These are phyloP conservation scores for Picea mariana DNA, from an alignment of 83 land plant genomes.

Conservation along the genomic window DNA sequence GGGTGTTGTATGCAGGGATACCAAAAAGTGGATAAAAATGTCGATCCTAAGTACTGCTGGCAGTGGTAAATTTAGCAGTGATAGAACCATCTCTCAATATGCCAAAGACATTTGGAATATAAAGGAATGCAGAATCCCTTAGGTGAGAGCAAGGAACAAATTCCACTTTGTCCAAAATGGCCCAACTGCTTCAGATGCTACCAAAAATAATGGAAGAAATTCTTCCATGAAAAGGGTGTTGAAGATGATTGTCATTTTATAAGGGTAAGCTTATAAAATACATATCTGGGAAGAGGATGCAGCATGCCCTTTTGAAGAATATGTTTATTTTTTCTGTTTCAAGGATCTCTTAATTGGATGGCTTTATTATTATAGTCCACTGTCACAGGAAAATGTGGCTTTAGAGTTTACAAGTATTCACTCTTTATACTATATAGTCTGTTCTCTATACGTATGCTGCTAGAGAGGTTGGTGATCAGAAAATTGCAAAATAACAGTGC, in stretches of 20 bases:
- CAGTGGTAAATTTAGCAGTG: constrained; percentile 95
- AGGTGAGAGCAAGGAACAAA: constrained; percentile 8
- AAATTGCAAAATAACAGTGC: neutral
- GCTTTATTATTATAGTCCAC: neutral
- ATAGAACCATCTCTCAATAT: constrained; percentile 89
- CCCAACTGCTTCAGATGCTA: neutral
- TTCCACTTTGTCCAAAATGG: neutral
- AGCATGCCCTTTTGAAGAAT: neutral
- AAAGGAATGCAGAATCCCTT: constrained; percentile 68
- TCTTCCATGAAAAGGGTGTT: neutral
- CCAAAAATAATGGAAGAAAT: neutral
- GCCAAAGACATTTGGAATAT: constrained; percentile 97
- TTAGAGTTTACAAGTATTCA: neutral
- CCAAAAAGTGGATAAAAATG: no score
- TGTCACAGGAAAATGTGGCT: constrained; percentile 2
- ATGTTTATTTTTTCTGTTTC: neutral
- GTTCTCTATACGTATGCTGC: neutral
- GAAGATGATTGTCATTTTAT: neutral
- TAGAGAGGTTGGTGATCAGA: neutral
- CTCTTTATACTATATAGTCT: neutral
- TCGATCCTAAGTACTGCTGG: constrained; percentile 44
- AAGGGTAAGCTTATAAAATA: no score
- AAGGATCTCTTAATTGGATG: neutral
- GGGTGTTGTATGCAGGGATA: neutral
- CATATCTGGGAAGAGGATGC: no score